These are phyloP conservation scores for Ajuga chamaepitys DNA, from an alignment of 257 asterid species.

Conservation along the genomic window DNA sequence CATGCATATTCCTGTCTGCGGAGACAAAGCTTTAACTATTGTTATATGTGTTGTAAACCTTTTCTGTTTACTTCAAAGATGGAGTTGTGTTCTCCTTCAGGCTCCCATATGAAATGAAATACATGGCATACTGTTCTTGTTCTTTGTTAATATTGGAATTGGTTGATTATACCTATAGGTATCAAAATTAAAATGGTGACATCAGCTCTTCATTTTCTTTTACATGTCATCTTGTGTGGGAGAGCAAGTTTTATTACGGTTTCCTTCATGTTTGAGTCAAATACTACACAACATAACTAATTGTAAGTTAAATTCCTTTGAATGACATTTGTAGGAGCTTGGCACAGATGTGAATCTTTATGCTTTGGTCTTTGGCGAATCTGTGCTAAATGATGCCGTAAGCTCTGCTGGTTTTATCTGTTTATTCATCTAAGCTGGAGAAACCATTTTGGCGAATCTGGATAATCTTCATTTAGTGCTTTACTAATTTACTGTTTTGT, in stretches of 20 bases:
- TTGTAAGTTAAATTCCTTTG: constrained; percentile 13
- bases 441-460: not conserved
- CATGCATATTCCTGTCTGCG: not conserved
- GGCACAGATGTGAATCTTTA: constrained; percentile 92
- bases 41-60: not conserved
- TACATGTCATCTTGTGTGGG: not conserved
- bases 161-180: constrained; percentile 3
- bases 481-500: constrained; percentile 26
- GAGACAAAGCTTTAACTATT: not conserved
- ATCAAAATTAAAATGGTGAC: not conserved
- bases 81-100: not conserved
- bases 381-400: constrained; percentile 98
- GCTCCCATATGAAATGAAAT: not conserved
- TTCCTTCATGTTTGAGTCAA: not conserved
- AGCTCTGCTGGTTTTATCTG: constrained; percentile 27
- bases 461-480: not conserved
- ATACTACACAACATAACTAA: not conserved
- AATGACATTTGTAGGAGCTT: constrained; percentile 63
- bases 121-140: not conserved
- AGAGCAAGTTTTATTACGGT: not conserved
- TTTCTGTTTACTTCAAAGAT: constrained; percentile 4
- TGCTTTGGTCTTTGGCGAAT: constrained; percentile 97
- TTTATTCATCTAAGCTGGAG: constrained; percentile 16
- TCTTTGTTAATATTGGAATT: not conserved
- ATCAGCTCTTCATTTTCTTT: not conserved